Percentiles rank a stretch among this genome's conserved stretches.
Evolutionary conservation across 2,329 filamentous ascomycete genomes (phyloP).

Genomic region (Remersonia thermophila): DNA sequence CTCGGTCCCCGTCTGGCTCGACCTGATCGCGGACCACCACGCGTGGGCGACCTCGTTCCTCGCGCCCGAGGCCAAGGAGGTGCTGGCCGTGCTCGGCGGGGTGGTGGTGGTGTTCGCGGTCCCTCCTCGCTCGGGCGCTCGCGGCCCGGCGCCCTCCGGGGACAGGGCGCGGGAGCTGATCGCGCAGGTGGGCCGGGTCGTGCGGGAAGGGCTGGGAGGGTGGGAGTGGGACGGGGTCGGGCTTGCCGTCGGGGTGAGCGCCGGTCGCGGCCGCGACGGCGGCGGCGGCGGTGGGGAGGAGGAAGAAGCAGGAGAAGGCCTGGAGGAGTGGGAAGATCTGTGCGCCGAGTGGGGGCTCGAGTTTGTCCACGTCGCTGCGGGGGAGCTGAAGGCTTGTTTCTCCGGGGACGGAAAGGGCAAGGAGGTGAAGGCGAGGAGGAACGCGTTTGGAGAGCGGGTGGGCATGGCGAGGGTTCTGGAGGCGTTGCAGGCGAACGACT

Average conservation of each 20-base stretch:
- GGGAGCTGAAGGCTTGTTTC: neutral
- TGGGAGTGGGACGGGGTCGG: slow-evolving; percentile 54
- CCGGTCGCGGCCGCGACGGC: slow-evolving; percentile 5
- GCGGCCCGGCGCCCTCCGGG: slow-evolving; percentile 3
- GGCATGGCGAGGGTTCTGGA: slow-evolving; percentile 48
- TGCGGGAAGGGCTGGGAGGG: slow-evolving; percentile 45
- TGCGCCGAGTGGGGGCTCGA: slow-evolving; percentile 47
- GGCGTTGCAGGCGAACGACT: slow-evolving; percentile 54
- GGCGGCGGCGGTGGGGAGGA: neutral
- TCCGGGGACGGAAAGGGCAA: slow-evolving; percentile 8
- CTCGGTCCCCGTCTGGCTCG: slow-evolving; percentile 54
- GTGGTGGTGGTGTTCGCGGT: slow-evolving; percentile 43
- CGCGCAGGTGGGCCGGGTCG: slow-evolving; percentile 39
- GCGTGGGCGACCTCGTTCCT: slow-evolving; percentile 47
- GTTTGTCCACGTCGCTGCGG: slow-evolving; percentile 40
- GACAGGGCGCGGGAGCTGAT: slow-evolving; percentile 31
- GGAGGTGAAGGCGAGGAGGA: slow-evolving; percentile 28
- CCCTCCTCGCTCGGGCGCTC: slow-evolving; percentile 10
- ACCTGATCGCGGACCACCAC: slow-evolving; percentile 33
- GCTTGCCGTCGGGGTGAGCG: slow-evolving; percentile 44
- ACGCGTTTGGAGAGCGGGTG: slow-evolving; percentile 50
- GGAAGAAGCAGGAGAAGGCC: slow-evolving; percentile 23
- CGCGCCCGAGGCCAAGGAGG: slow-evolving; percentile 47
- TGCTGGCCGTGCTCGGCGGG: slow-evolving; percentile 48
- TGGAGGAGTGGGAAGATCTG: slow-evolving; percentile 50